Percentiles rank a stretch among this genome's conserved stretches.
phyloP scores from a whole-genome alignment of 2,329 filamentous ascomycete species.

The Thielaviopsis euricoi region DNA sequence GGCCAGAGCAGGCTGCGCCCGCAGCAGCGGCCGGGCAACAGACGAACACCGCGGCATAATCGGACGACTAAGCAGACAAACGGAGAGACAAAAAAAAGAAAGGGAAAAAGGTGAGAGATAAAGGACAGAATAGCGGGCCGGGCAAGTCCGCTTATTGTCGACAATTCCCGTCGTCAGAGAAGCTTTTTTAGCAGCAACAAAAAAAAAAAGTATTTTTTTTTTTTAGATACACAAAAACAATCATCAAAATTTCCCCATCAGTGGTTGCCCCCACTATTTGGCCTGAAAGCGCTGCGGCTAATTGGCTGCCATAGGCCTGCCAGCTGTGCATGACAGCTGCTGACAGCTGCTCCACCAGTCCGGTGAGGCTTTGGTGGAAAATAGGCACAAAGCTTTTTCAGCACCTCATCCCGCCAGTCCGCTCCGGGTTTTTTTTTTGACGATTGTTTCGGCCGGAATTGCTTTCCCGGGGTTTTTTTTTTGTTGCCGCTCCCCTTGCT shows the following conservation, averaged over 20 bases:
- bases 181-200: no score
- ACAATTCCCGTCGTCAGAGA: not conserved
- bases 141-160: no score
- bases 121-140: no score
- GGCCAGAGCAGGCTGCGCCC: conserved; percentile 16
- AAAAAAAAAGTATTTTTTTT: not conserved
- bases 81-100: not conserved
- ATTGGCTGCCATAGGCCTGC: not conserved
- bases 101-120: not conserved
- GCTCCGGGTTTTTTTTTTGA: not conserved
- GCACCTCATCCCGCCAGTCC: not conserved
- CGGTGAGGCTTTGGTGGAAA: not conserved
- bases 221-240: not conserved
- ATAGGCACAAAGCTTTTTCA: not conserved
- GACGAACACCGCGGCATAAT: conserved; percentile 44
- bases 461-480: not conserved
- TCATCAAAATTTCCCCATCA: not conserved
- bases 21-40: conserved; percentile 38
- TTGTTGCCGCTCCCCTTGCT: not conserved
- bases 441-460: not conserved
- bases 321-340: not conserved
- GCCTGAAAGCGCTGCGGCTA: not conserved
- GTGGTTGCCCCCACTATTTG: not conserved
- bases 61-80: conserved; percentile 3
- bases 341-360: not conserved